A percentile compares a stretch with the other conserved stretches of the same genome.
phyloP scores from a whole-genome alignment of 2,329 filamentous ascomycete species.

The Pseudocercospora eumusae region DNA sequence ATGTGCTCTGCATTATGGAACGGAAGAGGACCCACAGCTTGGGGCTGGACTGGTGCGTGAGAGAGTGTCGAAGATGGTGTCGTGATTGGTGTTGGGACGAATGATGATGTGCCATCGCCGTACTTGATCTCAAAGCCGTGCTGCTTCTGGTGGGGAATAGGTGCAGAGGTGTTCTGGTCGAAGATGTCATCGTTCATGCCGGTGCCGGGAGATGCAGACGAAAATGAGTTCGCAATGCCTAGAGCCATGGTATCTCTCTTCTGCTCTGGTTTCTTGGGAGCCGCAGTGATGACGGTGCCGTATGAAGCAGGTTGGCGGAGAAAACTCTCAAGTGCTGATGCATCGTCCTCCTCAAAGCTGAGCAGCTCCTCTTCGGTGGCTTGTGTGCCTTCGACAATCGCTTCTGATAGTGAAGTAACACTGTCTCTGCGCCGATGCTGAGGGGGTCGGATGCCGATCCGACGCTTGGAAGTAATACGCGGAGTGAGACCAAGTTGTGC shows the following conservation, averaged over 20 bases:
- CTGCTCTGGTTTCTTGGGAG: background rate
- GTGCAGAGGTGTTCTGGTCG: background rate
- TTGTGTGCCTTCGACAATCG: background rate
- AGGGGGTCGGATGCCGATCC: background rate
- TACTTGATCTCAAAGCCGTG: slow-evolving; percentile 17
- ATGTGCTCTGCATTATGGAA: slow-evolving; percentile 25
- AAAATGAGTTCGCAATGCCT: slow-evolving; percentile 1
- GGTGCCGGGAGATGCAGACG: background rate
- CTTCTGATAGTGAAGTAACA: background rate
- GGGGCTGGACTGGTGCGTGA: background rate
- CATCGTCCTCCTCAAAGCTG: slow-evolving; percentile 13
- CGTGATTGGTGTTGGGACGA: slow-evolving; percentile 7
- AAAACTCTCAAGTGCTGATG: background rate
- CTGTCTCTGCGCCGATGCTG: background rate
- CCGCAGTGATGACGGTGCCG: background rate
- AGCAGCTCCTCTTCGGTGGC: slow-evolving; percentile 11
- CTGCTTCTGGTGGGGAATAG: background rate
- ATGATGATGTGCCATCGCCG: slow-evolving; percentile 11
- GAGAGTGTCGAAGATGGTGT: background rate
- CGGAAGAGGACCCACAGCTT: background rate
- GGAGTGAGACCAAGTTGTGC: background rate
- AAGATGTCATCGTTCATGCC: background rate
- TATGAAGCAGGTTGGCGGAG: background rate
- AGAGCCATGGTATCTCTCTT: slow-evolving; percentile 14
- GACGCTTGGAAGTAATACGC: background rate